Base-by-base conservation (phyloP, 306 rosid genomes). In the Hippophae gyantsensis region DNA sequence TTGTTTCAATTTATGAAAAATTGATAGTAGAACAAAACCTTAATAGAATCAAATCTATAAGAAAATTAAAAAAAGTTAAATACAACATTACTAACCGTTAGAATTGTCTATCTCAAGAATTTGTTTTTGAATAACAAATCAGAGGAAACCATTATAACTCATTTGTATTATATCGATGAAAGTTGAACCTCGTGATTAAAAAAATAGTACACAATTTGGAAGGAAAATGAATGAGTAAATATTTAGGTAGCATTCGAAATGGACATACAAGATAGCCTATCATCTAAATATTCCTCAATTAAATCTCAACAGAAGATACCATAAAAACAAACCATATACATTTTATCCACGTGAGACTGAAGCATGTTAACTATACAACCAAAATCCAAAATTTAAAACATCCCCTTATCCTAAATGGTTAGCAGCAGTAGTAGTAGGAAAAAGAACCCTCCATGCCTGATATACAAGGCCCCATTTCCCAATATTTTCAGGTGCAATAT, bases 381-480 rank as follows among this genome's bases (percentile, higher is more conserved):
- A 18, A 18, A 57, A 10, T 57, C 71, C 73, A 73, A 43, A 70
- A 58, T 56, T 51, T 67, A 74, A 52, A 47, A 18, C 48, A 49
- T 53, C 14, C 66, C 69, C 52, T 49, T 59, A 52, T 57, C 67
- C 69, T 57, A 64, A 42, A 69, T 49, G 62, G 25, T 55, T 64
- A 65, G 63, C 62, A 65, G 63, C 62, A 54, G 58, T 42, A 54
- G 50, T 50, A 60, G 68, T 68, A 18, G 68, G 32, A 52, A 52
- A 61, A 60, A 61, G 50, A 69, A 46, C 57, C 66, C 23, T 47
- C n/a, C 56, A 55, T 56, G 49, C 49, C 43, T 42, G 42, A 54
- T 32, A 54, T 32, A 48, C 45, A 54, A 49, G 6, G 52, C n/a
- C 7, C 25, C 40, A 61, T 52, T 61, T n/a, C 53, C 45, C 46